Evolutionary conservation across 208 protist genomes (phyloP), one percentile per base, ranked within the genome.

Genomic region (Leishmania lainsoni): DNA sequence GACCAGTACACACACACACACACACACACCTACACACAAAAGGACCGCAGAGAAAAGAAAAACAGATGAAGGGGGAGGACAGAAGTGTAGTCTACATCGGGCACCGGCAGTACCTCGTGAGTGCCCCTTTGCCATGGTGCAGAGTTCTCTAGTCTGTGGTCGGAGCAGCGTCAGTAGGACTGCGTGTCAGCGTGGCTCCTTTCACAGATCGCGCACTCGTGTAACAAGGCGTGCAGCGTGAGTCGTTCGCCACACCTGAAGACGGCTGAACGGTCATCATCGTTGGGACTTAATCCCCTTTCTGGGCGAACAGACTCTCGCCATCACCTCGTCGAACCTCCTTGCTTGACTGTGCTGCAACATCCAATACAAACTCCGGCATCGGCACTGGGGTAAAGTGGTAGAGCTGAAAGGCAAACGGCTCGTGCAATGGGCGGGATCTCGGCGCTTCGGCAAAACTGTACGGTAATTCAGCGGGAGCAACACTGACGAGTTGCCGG

Each of bases 361-460:
- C 69, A 49, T 85, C 76, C 29, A 85, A 29, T 16, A 48, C 59
- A 48, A 85, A 81, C n/a, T 29, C 3, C 3, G 81, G 81, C 71
- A 81, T 58, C 2, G 61, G n/a, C 2, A 85, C 81, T 8, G 76
- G 70, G 2, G 71, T 76, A 45, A 78, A 81, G 63, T 78, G 81
- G 6, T 74, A 52, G 56, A 85, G 71, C 3, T 75, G 81, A 48
- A 80, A 85, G 16, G 58, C 63, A 39, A 85, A 85, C 14, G 81
- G 65, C 45, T 85, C 81, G 72, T 85, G 81, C 26, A 17, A 78
- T n/a, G 81, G 76, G 14, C 69, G 76, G 17, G 10, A 20, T 6
- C 39, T 42, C 32, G 81, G 81, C 5, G 48, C 59, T 39, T 85
- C 76, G 8, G 75, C 73, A 6, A 85, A 51, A 45, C 63, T 56